Evolutionary conservation across 2,329 filamentous ascomycete genomes (phyloP).

Genomic region (Blastomyces percursus): DNA sequence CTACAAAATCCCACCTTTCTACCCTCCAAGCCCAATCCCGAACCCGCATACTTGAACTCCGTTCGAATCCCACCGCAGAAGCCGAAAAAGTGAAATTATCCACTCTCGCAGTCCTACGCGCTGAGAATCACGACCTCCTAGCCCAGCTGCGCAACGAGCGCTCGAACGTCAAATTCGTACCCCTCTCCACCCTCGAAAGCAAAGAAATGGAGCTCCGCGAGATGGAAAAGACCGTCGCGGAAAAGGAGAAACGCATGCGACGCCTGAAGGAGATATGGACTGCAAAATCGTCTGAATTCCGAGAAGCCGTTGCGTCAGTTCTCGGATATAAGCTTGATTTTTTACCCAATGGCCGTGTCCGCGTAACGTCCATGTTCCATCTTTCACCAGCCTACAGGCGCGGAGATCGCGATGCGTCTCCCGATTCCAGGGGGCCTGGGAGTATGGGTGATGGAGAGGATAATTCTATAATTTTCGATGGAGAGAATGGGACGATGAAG

Average conservation of each 20-base stretch:
- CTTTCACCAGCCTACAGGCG: slow-evolving; percentile 45
- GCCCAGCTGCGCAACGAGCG: slow-evolving; percentile 51
- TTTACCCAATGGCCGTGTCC: slow-evolving; percentile 92
- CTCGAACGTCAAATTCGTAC: slow-evolving; percentile 52
- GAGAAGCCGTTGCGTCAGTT: slow-evolving; percentile 83
- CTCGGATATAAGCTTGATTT: slow-evolving; percentile 94
- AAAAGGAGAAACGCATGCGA: slow-evolving; percentile 65
- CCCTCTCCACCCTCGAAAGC: slow-evolving; percentile 62
- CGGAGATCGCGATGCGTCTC: slow-evolving; percentile 43
- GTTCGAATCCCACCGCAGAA: slow-evolving; percentile 84
- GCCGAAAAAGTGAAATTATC: slow-evolving; percentile 72
- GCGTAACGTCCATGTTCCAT: slow-evolving; percentile 76
- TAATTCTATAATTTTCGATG: slow-evolving; percentile 68
- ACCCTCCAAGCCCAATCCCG: slow-evolving; percentile 56
- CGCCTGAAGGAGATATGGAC: slow-evolving; percentile 90
- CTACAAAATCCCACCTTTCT: slow-evolving; percentile 61
- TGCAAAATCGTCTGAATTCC: slow-evolving; percentile 85
- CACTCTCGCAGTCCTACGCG: slow-evolving; percentile 64
- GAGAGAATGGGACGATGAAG: slow-evolving; percentile 95
- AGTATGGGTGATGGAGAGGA: slow-evolving; percentile 39
- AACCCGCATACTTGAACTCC: slow-evolving; percentile 73
- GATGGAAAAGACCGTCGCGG: slow-evolving; percentile 56
- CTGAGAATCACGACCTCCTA: slow-evolving; percentile 76
- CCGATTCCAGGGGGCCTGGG: slow-evolving; percentile 41
- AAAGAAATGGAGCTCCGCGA: slow-evolving; percentile 65